Evolutionary conservation across 768 basidiomycete genomes (phyloP).

Genomic region (Megacollybia marginata): DNA sequence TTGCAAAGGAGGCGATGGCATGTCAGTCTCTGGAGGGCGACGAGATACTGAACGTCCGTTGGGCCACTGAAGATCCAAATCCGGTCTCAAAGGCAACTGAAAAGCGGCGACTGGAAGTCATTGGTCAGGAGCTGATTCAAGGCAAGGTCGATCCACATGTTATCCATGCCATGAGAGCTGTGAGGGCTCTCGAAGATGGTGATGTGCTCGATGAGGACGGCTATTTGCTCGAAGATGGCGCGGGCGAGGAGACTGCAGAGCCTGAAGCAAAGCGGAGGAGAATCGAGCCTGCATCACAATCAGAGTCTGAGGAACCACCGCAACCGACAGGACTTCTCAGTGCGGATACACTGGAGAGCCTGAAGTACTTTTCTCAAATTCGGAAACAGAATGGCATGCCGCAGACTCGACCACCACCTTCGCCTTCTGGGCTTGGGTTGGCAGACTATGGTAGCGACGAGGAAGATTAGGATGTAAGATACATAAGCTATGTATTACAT

Average conservation of each 20-base stretch:
- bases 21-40: conserved; percentile 96
- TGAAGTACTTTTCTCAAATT: conserved; percentile 89
- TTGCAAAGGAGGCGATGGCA: conserved; percentile 98
- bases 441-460: conserved; percentile 77
- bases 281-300: conserved; percentile 20
- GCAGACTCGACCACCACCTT: conserved; percentile 20
- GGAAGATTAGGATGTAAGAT: conserved; percentile 27
- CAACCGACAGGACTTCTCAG: conserved; percentile 59
- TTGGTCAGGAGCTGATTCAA: conserved; percentile 82
- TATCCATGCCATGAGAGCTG: conserved; percentile 79
- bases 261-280: conserved; percentile 26
- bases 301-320: conserved; percentile 21
- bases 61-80: conserved; percentile 99
- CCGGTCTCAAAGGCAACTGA: conserved; percentile 84
- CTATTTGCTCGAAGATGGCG: conserved; percentile 19
- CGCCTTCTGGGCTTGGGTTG: conserved; percentile 48
- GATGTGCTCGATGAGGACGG: conserved; percentile 35
- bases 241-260: conserved; percentile 20
- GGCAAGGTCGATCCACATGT: conserved; percentile 81
- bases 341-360: conserved; percentile 79
- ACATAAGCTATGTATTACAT: background rate
- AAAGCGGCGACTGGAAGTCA: conserved; percentile 72
- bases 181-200: conserved; percentile 88
- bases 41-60: conserved; percentile 96
- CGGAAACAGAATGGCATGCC: conserved; percentile 46